Evolutionary conservation across 2,329 filamentous ascomycete genomes (phyloP), one percentile per base, ranked within the genome.

Genomic region (Arthrobotrys sphaeroides): DNA sequence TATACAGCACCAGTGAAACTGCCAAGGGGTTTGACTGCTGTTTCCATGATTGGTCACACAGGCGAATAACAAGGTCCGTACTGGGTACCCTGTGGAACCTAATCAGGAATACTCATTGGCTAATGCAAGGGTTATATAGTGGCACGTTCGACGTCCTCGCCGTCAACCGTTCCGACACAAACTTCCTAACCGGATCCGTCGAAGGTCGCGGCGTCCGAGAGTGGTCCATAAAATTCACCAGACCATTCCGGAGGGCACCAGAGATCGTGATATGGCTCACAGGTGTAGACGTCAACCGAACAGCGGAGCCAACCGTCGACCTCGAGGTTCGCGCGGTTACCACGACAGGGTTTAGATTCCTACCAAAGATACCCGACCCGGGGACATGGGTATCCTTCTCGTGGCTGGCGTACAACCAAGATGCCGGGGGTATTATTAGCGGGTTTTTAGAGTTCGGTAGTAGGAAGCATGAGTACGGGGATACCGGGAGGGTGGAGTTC

Each of bases 231-330:
- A 70, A 70, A 16, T 76, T 76, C 43, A 70, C 73, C 16, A 60
- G 65, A 26, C 5, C 24, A 13, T 76, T 76, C 26, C 49, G 53
- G 24, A 65, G 28, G 18, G 45, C 59, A 0, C 73, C 73, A 12
- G 65, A 76, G 43, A 59, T 76, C 16, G 73, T 76, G 12, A 70
- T 70, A n/a, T 76, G 73, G 73, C 20, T 76, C 2, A 70, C 64
- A 2, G 73, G 73, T 1, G 36, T 76, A 13, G 73, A 76, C 60
- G 45, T 66, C 13, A 36, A 66, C n/a, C 47, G 28, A 18, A 70
- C 42, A 7, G 16, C 36, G 6, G 59, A 70, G 6, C 20, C 73
- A 26, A 65, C 38, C n/a, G 31, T 76, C 18, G 66, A 76, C 26
- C 38, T 69, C 3, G 73, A 76, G 51, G 59, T 70, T 24, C 60